Evolutionary conservation across 202 grass and related monocot genomes (phyloP).

Genomic region (Digitaria exilis): DNA sequence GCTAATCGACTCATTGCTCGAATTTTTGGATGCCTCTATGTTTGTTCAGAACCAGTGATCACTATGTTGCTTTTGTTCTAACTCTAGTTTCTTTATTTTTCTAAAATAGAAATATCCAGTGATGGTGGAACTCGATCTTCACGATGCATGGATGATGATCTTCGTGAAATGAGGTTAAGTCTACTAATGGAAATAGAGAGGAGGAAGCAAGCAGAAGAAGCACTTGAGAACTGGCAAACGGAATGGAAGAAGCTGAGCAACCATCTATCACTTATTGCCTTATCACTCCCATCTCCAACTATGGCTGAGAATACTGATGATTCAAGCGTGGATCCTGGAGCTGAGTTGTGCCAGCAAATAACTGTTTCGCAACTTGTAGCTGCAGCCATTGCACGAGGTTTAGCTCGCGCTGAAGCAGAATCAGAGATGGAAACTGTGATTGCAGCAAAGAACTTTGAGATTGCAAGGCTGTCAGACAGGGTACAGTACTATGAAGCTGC

Average conservation of each 20-base stretch:
- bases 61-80: constrained; percentile 20
- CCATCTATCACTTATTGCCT: constrained; percentile 67
- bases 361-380: constrained; percentile 71
- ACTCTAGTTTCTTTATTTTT: constrained; percentile 24
- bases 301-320: constrained; percentile 48
- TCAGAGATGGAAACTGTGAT: constrained; percentile 69
- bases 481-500: constrained; percentile 96
- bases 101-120: constrained; percentile 77
- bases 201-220: constrained; percentile 82
- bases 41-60: neutral
- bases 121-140: constrained; percentile 62
- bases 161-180: constrained; percentile 75
- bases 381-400: constrained; percentile 59
- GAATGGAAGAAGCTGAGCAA: constrained; percentile 75
- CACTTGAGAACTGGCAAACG: constrained; percentile 62
- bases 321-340: constrained; percentile 61
- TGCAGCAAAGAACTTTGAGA: constrained; percentile 89
- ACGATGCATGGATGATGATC: constrained; percentile 62
- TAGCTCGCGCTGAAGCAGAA: constrained; percentile 66
- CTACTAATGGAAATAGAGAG: constrained; percentile 82
- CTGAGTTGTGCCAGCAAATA: constrained; percentile 79
- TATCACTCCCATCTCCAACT: constrained; percentile 58
- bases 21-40: constrained; percentile 5
- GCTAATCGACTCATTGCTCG: neutral
- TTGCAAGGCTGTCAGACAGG: constrained; percentile 84